Evolutionary conservation across 148 eudicot species (phyloP), one percentile per base, ranked within the genome.

Genomic region (Diospyros kaki): DNA sequence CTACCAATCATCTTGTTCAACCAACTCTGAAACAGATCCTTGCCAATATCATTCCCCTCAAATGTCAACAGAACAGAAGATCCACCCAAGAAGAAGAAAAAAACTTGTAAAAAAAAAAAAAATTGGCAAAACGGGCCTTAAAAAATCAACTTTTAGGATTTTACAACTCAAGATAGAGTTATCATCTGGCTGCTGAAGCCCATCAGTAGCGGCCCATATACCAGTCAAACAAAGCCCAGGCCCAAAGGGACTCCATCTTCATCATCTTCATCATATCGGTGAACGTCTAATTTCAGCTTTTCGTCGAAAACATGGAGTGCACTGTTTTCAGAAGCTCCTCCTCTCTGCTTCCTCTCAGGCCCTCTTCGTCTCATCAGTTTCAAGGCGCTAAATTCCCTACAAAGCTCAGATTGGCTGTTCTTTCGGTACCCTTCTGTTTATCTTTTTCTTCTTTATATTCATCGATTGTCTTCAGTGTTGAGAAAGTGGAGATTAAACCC

Each of bases 261-360:
- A 14, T 41, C 73, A 70, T 70, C 62, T 55, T 28, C 63, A 28
- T 28, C 28, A 28, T 28, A 0, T 28, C 0, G 28, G 28, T 28
- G 18, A 39, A 51, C 63, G 55, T 55, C 73, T 9, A 9, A 28
- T 42, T 55, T 9, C 73, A 55, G 51, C 51, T 55, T 9, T 42
- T 14, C 7, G 4, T 53, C 39, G 38, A 41, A 71, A 66, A 77
- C 63, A 91, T 94, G 98, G 98, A 91, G 67, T 83, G 83, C 73
- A 83, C 84, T 79, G 67, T 84, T 69, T 67, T 84, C 79, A 84
- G 76, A 65, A 81, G 76, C 69, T 85, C 85, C 63, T 59, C 72
- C 62, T 77, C 90, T 53, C 76, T 80, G 9, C 73, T 83, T 40
- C 81, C 88, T 48, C 42, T 81, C 54, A 58, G 75, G 60, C 73